phyloP scores from a whole-genome alignment of 176 grass and related monocot genomes.

The Thalia dealbata region DNA sequence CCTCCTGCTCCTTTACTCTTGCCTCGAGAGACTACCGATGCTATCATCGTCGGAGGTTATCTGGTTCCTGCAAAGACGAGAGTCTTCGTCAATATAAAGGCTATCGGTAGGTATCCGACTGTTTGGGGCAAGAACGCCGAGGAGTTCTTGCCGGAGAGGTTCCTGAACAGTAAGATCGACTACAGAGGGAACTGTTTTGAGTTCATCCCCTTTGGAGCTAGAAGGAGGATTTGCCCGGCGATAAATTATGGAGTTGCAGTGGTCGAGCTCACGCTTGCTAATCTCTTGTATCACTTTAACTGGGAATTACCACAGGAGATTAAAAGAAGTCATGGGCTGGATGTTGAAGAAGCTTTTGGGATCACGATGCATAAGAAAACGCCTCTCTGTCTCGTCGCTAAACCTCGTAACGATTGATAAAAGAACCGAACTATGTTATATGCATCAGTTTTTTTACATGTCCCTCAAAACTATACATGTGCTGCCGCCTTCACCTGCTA shows the following conservation, averaged over 20 bases:
- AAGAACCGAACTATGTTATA: too few relatives aligned
- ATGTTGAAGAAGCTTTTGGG: slow-evolving; percentile 40
- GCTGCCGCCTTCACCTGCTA: too few relatives aligned
- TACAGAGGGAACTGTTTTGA: slow-evolving; percentile 32
- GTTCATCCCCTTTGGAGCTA: slow-evolving; percentile 54
- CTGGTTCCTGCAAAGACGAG: slow-evolving; percentile 35
- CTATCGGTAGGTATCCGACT: slow-evolving; percentile 32
- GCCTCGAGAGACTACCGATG: slow-evolving; percentile 35
- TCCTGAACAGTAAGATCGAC: slow-evolving; percentile 17
- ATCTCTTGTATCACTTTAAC: slow-evolving; percentile 54
- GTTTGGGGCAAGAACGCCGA: slow-evolving; percentile 30
- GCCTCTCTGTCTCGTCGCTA: slow-evolving; percentile 32
- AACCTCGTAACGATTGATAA: not conserved
- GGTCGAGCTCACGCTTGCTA: slow-evolving; percentile 56
- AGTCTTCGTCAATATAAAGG: slow-evolving; percentile 49
- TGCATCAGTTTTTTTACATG: too few relatives aligned
- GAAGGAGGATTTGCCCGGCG: slow-evolving; percentile 56
- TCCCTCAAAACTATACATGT: too few relatives aligned
- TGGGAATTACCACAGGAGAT: slow-evolving; percentile 32
- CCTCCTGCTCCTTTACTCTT: slow-evolving; percentile 41
- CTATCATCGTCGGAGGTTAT: slow-evolving; percentile 24
- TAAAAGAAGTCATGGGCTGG: slow-evolving; percentile 23
- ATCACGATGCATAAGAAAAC: slow-evolving; percentile 38
- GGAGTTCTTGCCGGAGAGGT: slow-evolving; percentile 51
- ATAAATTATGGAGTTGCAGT: slow-evolving; percentile 41